Evolutionary conservation across 306 rosid genomes (phyloP).

Genomic region (Oxytropis ochrocephala): DNA sequence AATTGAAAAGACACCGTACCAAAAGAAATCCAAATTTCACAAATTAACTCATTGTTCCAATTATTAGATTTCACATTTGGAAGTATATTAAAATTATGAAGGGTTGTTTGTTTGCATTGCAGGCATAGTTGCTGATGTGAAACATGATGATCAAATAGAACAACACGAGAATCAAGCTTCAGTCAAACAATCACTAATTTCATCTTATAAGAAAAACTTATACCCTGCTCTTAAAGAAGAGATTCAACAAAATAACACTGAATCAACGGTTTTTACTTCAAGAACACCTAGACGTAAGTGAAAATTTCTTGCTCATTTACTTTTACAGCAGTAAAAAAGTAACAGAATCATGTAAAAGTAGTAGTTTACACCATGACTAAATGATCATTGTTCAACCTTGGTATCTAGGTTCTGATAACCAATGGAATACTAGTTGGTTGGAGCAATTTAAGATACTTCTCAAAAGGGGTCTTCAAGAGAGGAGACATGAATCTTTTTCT

Average conservation of each 20-base stretch:
- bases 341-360: neutral
- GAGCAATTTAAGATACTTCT: conserved; percentile 73
- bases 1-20: conserved; percentile 12
- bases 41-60: no score
- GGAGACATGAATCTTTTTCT: conserved; percentile 87
- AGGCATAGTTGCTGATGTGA: conserved; percentile 74
- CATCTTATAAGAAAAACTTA: conserved; percentile 58
- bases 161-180: conserved; percentile 59
- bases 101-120: neutral
- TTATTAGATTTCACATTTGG: no score
- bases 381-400: neutral
- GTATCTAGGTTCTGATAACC: conserved; percentile 35
- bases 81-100: no score
- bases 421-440: conserved; percentile 83
- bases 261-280: conserved; percentile 18
- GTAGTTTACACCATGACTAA: neutral
- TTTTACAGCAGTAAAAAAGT: neutral
- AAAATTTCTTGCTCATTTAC: neutral
- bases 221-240: conserved; percentile 66
- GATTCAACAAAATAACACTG: conserved; percentile 35
- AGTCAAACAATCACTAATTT: conserved; percentile 57
- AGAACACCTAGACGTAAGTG: conserved; percentile 49
- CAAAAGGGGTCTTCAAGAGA: conserved; percentile 68
- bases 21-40: conserved; percentile 8
- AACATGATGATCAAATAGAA: conserved; percentile 50